Base-by-base conservation (phyloP, 345 rosid species). In the Acer saccharum region DNA sequence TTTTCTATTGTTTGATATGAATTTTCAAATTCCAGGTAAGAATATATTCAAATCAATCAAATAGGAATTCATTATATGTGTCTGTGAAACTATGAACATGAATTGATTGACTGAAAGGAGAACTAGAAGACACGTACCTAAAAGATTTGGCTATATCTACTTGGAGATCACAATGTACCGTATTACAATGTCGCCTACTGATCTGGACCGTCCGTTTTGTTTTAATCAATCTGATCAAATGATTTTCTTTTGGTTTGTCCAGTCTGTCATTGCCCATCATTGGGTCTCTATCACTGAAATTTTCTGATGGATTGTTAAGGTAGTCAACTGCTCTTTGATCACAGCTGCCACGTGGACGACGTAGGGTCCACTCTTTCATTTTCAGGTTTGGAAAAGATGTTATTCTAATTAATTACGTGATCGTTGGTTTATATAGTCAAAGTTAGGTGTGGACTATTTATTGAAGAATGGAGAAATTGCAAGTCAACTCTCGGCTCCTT, bases 61-160 rank as follows among this genome's bases (percentile, higher is more conserved):
- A 35, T 4, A 35, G 0, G 6, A 35, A 35, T 4, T 35, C 39
- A 35, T 35, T 35, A 35, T 35, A 35, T 4, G 6, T 35, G 39
- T 35, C 39, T 35, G 6, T 35, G 39, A 4, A 0, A 35, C 0
- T 35, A 17, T 50, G 55, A 13, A 50, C 55, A 4, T 50, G 18
- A 44, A 12, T 14, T 35, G 39, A 35, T 35, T 35, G 39, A 35
- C 1, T 4, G 39, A 35, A 35, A 4, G 6, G 6, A 4, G 39
- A 35, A 35, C 6, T 35, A 35, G 6, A 35, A 35, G 39, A 35
- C 39, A 35, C 6, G 0, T 4, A 35, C 55, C 35, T 6, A 41
- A 73, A 77, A 76, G 77, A 73, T 80, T 48, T 60, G 67, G 81
- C 55, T 46, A 11, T 70, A 55, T 72, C 73, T 57, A 44, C 41